Evolutionary conservation across 352 stramenopile species (phyloP), one percentile per base, ranked within the genome.

Genomic region (Phytophthora meadii): DNA sequence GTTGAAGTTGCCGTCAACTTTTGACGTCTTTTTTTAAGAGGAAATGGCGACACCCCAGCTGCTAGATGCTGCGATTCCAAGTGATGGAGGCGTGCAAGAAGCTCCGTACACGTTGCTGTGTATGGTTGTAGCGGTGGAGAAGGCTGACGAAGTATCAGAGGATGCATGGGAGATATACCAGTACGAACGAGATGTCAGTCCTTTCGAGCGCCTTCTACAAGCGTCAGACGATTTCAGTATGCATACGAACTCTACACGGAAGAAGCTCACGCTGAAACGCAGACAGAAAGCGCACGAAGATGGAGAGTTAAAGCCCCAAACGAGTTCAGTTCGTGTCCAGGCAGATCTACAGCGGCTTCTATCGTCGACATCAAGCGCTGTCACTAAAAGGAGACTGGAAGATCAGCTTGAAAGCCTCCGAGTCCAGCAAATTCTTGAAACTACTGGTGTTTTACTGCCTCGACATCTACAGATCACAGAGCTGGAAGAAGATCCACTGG

Each of bases 401-500:
- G 37, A 24, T 3, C 40, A 72, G 30, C 17, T 65, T 2, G 24
- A 65, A 19, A 22, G 2, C 25, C 34, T 65, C 5, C 60, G n/a
- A 47, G 30, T 54, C 15, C 12, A 5, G 6, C 37, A 54, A 17
- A 50, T 54, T 32, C 17, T 12, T 22, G 39, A 54, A 25, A 10
- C 40, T 9, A 61, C 24, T 2, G 53, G 63, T n/a, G 44, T 61
- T 19, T 60, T 34, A 0, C 4, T 47, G 1, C 70, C 65, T 8
- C 46, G 32, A 8, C 60, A 74, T n/a, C 42, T 77, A 2, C 34
- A 66, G 48, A 53, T 77, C 27, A 22, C 44, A 4, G 12, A 41
- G 17, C 47, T 69, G 2, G 46, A 56, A 30, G 70, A 77, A 27
- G 60, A 77, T 36, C 65, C 49, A 14, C 42, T 77, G 5, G 70